These are phyloP conservation scores for Exserohilum turcica DNA, from an alignment of 2,329 filamentous ascomycete genomes.

Conservation along the genomic window DNA sequence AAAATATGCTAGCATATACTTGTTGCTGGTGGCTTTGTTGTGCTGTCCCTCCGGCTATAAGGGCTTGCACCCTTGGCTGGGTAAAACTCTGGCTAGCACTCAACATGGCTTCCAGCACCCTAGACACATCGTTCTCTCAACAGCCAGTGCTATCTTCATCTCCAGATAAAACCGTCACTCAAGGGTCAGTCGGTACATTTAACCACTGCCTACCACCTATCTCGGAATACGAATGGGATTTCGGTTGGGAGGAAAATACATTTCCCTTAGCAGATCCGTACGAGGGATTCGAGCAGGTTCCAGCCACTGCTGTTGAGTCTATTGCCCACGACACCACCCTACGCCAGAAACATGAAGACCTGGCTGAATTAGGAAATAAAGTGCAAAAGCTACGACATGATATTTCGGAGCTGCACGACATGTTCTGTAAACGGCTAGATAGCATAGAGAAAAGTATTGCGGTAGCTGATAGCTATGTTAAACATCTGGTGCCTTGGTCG, in stretches of 20 bases:
- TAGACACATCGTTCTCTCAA: not conserved
- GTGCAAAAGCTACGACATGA: constrained; percentile 1
- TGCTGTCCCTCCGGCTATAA: constrained; percentile 2
- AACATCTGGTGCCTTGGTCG: constrained; percentile 16
- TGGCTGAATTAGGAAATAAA: constrained; percentile 1
- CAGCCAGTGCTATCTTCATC: not conserved
- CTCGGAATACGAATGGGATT: constrained; percentile 1
- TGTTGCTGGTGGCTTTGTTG: constrained; percentile 3
- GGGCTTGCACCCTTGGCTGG: not conserved
- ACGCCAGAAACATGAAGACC: not conserved
- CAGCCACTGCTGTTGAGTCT: not conserved
- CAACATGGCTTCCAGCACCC: constrained; percentile 5
- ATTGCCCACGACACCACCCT: not conserved
- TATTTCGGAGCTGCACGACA: constrained; percentile 9
- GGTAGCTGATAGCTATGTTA: constrained; percentile 9
- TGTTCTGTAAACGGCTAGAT: constrained; percentile 12
- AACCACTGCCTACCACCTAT: not conserved
- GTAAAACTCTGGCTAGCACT: not conserved
- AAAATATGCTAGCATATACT: not conserved
- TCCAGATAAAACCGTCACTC: not conserved
- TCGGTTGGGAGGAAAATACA: not conserved
- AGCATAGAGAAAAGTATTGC: constrained; percentile 12
- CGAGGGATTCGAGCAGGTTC: constrained; percentile 1
- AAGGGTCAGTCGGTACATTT: not conserved
- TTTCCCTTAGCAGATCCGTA: constrained; percentile 1